A percentile compares a stretch with the other conserved stretches of the same genome.
These are phyloP conservation scores for Tetrahymena elliotti DNA, from an alignment of 73 alveolate genomes.

Conservation along the genomic window DNA sequence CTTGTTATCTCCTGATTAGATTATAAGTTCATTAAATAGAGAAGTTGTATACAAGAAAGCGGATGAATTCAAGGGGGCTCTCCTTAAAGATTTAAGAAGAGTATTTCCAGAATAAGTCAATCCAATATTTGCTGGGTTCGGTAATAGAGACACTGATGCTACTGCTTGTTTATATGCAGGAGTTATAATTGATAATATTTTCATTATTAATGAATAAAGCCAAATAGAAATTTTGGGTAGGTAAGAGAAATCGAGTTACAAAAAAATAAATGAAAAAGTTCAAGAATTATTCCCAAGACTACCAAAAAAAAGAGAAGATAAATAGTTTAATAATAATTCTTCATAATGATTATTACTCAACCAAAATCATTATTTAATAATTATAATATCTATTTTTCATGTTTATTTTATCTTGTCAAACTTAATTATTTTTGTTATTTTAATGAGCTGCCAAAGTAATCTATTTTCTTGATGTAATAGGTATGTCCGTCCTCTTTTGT, in stretches of 20 bases:
- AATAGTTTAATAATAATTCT: background rate
- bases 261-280: constrained; percentile 1
- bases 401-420: too few relatives aligned
- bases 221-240: background rate
- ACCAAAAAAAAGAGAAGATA: background rate
- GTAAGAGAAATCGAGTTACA: constrained; percentile 3
- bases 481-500: too few relatives aligned
- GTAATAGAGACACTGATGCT: constrained; percentile 96
- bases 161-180: constrained; percentile 86
- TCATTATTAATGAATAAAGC: constrained; percentile 61
- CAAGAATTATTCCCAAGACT: constrained; percentile 5
- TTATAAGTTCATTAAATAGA: constrained; percentile 76
- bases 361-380: too few relatives aligned
- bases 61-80: constrained; percentile 76
- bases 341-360: background rate
- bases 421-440: too few relatives aligned
- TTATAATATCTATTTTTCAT: too few relatives aligned
- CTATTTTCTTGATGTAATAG: too few relatives aligned
- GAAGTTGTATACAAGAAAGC: constrained; percentile 89
- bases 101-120: constrained; percentile 60
- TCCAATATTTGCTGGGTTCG: constrained; percentile 98
- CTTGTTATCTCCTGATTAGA: constrained; percentile 92
- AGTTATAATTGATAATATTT: constrained; percentile 65
- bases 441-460: too few relatives aligned
- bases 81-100: constrained; percentile 71